phyloP scores from a whole-genome alignment of 2,329 filamentous ascomycete genomes.

The Fusarium haematococcum region DNA sequence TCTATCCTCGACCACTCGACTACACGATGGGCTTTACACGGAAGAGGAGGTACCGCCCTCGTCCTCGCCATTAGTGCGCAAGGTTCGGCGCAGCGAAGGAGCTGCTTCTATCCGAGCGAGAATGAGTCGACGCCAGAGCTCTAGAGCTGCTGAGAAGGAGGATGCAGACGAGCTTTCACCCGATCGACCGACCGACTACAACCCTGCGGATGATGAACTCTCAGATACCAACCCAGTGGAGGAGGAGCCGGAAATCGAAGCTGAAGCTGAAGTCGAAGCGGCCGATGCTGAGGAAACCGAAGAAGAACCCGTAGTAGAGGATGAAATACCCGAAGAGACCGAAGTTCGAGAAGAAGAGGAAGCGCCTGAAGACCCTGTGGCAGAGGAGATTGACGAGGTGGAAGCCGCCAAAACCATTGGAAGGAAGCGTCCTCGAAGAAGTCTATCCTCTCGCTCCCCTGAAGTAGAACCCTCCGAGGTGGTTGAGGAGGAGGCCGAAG shows the following conservation, averaged over 20 bases:
- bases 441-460: constrained; percentile 53
- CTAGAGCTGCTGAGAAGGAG: constrained; percentile 32
- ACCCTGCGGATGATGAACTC: constrained; percentile 18
- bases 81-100: constrained; percentile 52
- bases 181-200: constrained; percentile 29
- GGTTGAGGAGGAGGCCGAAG: constrained; percentile 44
- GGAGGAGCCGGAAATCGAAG: constrained; percentile 3
- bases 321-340: constrained; percentile 37
- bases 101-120: constrained; percentile 48
- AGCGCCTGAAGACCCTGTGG: constrained; percentile 42
- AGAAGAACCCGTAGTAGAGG: constrained; percentile 38
- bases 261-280: not conserved
- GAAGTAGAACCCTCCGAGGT: constrained; percentile 55
- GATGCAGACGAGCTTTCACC: constrained; percentile 52
- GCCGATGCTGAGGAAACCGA: constrained; percentile 12
- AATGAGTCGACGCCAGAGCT: constrained; percentile 38
- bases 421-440: constrained; percentile 57
- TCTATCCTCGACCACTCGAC: constrained; percentile 55
- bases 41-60: constrained; percentile 46
- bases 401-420: constrained; percentile 58
- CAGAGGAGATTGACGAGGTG: constrained; percentile 57
- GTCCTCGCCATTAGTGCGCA: constrained; percentile 59
- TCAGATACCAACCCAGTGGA: constrained; percentile 19
- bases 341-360: constrained; percentile 37
- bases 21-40: constrained; percentile 55